Conservation (phyloP, 108 stramenopile genomes). For the Craspedostauros australis region DNA sequence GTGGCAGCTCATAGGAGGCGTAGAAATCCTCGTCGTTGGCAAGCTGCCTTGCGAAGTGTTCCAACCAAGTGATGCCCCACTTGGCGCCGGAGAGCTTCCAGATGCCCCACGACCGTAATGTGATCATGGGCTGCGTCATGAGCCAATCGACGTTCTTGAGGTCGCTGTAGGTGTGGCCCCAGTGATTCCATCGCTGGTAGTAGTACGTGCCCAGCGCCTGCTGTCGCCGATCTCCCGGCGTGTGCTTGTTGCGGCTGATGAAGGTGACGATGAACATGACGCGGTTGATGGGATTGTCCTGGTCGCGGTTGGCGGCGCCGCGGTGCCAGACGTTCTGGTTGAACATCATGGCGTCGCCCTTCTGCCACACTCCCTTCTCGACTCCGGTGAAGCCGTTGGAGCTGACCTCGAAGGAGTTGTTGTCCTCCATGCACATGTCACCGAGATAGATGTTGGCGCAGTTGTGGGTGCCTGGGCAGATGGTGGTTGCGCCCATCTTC, state of each 20-base stretch:
- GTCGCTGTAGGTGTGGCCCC: constrained; percentile 36
- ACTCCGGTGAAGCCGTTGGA: constrained; percentile 24
- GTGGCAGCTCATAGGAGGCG: constrained; percentile 9
- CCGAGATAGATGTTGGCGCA: constrained; percentile 35
- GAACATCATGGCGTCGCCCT: constrained; percentile 41
- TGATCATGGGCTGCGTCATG: constrained; percentile 9
- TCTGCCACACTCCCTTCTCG: constrained; percentile 18
- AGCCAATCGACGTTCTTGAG: constrained; percentile 8
- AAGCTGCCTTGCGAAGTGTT: constrained; percentile 27
- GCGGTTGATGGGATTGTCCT: constrained; percentile 10
- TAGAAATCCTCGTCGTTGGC: constrained; percentile 35
- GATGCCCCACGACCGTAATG: not conserved
- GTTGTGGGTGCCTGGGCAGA: constrained; percentile 46
- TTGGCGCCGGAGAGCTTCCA: constrained; percentile 5
- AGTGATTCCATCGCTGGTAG: constrained; percentile 32
- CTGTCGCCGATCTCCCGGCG: constrained; percentile 21
- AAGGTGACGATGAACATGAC: constrained; percentile 50
- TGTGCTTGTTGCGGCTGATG: constrained; percentile 13
- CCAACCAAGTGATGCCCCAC: constrained; percentile 21
- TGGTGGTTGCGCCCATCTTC: constrained; percentile 43
- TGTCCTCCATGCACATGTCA: constrained; percentile 9
- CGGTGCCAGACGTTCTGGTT: constrained; percentile 51
- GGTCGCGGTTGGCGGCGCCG: constrained; percentile 26
- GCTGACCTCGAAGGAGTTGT: constrained; percentile 23
- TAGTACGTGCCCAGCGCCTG: constrained; percentile 43